Evolutionary conservation across 1,139 yeast genomes (phyloP), one percentile per base, ranked within the genome.

Genomic region (Hyphopichia khmerensis): DNA sequence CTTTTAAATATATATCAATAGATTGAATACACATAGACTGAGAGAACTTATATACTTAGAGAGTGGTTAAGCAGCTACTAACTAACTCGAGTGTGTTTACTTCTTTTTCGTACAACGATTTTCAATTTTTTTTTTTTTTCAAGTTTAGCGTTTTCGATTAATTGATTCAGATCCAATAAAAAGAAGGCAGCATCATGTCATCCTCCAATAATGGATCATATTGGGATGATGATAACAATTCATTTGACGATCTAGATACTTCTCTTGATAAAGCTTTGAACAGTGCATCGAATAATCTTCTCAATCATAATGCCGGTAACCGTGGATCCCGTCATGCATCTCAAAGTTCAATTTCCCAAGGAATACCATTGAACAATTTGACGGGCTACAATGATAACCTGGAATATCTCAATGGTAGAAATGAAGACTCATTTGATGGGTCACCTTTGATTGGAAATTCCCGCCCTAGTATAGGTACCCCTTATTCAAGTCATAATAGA

Each of bases 241-340:
- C 70, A 14, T 65, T 70, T 50, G 78, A 72, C 33, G 79, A 73
- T 46, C 59, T 74, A 42, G 79, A 74, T 42, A 56, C 52, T 37
- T 68, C 77, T 23, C 56, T 73, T 38, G 79, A 73, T 45, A 60
- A 65, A 41, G 79, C 79, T 10, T 59, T 73, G 46, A 59, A 67
- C 47, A 60, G 65, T 36, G 77, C 77, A 2, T 58, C 71, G 32
- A 65, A 60, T 44, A 67, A 60, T 43, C 46, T 65, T 38, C 60
- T 60, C 45, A 47, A 52, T 27, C 50, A 53, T 41, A 45, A 52
- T 33, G 40, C 42, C 18, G 49, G 48, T 33, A 39, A 39, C 29
- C 47, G 43, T 36, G 34, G 44, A 27, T 51, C 61, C 11, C 53
- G 62, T 9, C 55, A 54, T 34, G 56, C 49, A 27, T 61, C 71